Percentiles rank a stretch among this genome's conserved stretches.
Conservation (phyloP, 2,329 filamentous ascomycete species). For the Cladosporium austrohemisphaericum region DNA sequence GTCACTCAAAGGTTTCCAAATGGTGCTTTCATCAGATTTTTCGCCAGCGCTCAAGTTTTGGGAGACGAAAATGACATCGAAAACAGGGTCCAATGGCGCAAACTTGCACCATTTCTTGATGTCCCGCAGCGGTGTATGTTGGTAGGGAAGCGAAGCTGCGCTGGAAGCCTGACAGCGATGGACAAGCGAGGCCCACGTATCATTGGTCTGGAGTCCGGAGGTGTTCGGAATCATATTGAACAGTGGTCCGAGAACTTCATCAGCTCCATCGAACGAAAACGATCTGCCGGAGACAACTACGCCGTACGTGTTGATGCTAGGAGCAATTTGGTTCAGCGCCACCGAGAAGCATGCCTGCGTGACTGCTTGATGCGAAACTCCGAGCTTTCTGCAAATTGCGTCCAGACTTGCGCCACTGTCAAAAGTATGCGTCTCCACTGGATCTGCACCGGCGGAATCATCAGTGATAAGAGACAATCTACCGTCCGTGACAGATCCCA, state of each 20-base stretch:
- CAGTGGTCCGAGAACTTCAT: constrained; percentile 71
- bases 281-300: constrained; percentile 75
- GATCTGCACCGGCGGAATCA: neutral
- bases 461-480: neutral
- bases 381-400: constrained; percentile 53
- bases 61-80: constrained; percentile 81
- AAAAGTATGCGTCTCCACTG: neutral
- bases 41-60: constrained; percentile 41
- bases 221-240: constrained; percentile 86
- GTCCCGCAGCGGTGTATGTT: constrained; percentile 73
- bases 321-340: constrained; percentile 54
- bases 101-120: constrained; percentile 74
- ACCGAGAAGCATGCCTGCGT: constrained; percentile 71
- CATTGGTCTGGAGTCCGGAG: constrained; percentile 40
- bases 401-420: constrained; percentile 24
- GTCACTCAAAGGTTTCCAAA: constrained; percentile 19
- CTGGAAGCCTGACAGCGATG: constrained; percentile 68
- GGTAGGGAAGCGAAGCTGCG: constrained; percentile 63
- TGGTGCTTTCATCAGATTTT: neutral
- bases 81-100: constrained; percentile 56
- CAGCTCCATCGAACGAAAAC: constrained; percentile 62
- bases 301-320: constrained; percentile 57
- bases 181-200: constrained; percentile 60
- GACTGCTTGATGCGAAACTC: constrained; percentile 74
- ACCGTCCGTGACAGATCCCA: neutral